A percentile compares a stretch with the other conserved stretches of the same genome.
phyloP scores from a whole-genome alignment of 2,329 filamentous ascomycete species.

The Aureobasidium lini region DNA sequence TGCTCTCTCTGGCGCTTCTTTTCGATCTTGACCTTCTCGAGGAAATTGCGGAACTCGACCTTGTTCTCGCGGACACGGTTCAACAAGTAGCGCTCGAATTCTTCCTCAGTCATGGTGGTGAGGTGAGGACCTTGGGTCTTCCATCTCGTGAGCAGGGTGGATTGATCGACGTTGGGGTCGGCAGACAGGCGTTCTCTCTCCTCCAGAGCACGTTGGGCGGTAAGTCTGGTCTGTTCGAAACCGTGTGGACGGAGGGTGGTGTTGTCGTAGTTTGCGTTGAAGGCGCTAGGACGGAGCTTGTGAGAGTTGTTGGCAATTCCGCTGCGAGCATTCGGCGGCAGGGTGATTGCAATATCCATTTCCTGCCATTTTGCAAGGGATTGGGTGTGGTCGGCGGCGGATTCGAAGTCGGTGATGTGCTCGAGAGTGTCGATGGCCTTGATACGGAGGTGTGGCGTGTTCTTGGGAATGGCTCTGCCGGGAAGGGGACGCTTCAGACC shows the following conservation, averaged over 20 bases:
- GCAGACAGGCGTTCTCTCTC: slow-evolving; percentile 20
- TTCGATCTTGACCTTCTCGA: slow-evolving; percentile 17
- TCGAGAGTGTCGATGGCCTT: slow-evolving; percentile 76
- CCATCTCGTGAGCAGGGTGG: slow-evolving; percentile 29
- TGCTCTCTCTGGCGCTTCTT: slow-evolving; percentile 17
- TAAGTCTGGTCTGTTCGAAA: slow-evolving; percentile 24
- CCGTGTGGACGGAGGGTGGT: slow-evolving; percentile 26
- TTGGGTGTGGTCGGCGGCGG: slow-evolving; percentile 71
- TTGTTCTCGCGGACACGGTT: slow-evolving; percentile 32
- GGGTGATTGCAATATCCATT: slow-evolving; percentile 63
- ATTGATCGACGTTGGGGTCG: not conserved
- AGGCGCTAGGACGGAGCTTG: slow-evolving; percentile 25
- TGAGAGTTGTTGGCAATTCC: not conserved
- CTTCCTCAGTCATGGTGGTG: slow-evolving; percentile 46
- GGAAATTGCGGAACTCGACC: slow-evolving; percentile 25
- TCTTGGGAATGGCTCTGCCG: slow-evolving; percentile 61
- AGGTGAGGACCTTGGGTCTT: slow-evolving; percentile 54
- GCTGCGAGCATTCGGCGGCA: slow-evolving; percentile 23
- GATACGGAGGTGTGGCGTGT: slow-evolving; percentile 67
- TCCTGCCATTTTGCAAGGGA: slow-evolving; percentile 83
- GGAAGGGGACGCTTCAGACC: slow-evolving; percentile 83
- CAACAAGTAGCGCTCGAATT: slow-evolving; percentile 47
- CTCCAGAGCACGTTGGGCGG: slow-evolving; percentile 10
- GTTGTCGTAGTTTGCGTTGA: slow-evolving; percentile 39
- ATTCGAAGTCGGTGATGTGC: slow-evolving; percentile 81